Evolutionary conservation across 1,284 basidiomycete genomes (phyloP).

Genomic region (Hemileia vastatrix): DNA sequence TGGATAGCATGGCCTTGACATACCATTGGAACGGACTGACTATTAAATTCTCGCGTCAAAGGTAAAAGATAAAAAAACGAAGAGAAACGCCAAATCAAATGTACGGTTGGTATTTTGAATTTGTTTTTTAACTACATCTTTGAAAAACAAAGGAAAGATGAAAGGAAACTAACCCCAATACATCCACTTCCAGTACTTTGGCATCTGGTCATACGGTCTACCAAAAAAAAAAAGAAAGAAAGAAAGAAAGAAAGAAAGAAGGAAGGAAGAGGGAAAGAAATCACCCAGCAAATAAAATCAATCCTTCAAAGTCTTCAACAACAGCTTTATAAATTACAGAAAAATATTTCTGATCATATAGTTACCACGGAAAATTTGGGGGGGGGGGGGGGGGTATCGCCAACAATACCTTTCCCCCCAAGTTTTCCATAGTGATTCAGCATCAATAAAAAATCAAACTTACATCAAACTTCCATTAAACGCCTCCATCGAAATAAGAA

Average conservation of each 20-base stretch:
- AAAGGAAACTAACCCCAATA: constrained; percentile 13
- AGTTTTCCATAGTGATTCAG: too few relatives aligned
- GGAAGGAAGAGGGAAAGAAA: neutral
- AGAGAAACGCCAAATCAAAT: neutral
- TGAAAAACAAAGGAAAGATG: neutral
- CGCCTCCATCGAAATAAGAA: constrained; percentile 36
- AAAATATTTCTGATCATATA: too few relatives aligned
- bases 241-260: neutral
- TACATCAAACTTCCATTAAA: constrained; percentile 35
- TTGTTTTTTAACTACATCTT: too few relatives aligned
- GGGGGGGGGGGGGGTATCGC: too few relatives aligned
- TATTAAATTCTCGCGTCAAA: neutral
- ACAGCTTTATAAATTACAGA: too few relatives aligned
- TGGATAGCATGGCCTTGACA: constrained; percentile 26
- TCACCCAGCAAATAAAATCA: too few relatives aligned
- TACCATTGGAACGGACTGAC: constrained; percentile 29
- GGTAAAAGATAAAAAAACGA: neutral
- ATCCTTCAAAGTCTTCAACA: too few relatives aligned
- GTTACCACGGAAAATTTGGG: too few relatives aligned
- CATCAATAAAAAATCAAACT: too few relatives aligned
- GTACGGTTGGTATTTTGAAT: too few relatives aligned
- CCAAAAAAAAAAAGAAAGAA: neutral
- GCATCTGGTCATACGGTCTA: constrained; percentile 33
- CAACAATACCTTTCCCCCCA: too few relatives aligned
- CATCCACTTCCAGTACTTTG: constrained; percentile 30